phyloP scores from a whole-genome alignment of 257 asterid species.

The Henckelia pumila region DNA sequence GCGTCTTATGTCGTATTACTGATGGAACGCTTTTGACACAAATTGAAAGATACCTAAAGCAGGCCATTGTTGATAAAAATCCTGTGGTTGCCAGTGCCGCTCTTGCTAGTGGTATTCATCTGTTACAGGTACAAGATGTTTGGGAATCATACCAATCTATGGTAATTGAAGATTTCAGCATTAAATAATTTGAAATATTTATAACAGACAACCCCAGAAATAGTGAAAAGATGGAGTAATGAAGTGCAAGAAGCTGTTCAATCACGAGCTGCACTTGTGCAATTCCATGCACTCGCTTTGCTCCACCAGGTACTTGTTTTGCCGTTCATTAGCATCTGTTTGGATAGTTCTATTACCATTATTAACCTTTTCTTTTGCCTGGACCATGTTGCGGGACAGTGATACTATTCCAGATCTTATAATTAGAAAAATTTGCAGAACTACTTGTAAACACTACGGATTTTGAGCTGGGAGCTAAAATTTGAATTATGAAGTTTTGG shows the following conservation, averaged over 20 bases:
- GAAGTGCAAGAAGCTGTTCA: constrained; percentile 98
- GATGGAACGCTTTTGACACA: constrained; percentile 93
- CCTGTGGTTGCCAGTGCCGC: constrained; percentile 97
- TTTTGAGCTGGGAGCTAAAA: not conserved
- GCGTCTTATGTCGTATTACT: constrained; percentile 87
- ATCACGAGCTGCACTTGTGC: constrained; percentile 92
- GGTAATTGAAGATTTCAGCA: constrained; percentile 17
- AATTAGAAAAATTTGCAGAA: not conserved
- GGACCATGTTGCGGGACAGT: not conserved
- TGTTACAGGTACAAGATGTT: constrained; percentile 63
- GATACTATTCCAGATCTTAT: not conserved
- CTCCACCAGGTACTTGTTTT: constrained; percentile 72
- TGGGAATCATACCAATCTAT: constrained; percentile 13
- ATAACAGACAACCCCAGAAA: constrained; percentile 80
- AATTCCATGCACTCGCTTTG: constrained; percentile 88
- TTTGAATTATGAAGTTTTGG: not conserved
- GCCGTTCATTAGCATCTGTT: not conserved
- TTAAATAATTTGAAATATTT: constrained; percentile 17
- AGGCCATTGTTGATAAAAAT: constrained; percentile 94
- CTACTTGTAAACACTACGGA: not conserved
- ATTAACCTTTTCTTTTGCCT: not conserved
- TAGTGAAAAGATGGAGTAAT: constrained; percentile 96
- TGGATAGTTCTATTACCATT: not conserved
- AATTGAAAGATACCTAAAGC: constrained; percentile 93
- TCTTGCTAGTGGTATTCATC: constrained; percentile 91